phyloP scores from a whole-genome alignment of 495 filamentous ascomycete genomes.

The Neurospora sp. region DNA sequence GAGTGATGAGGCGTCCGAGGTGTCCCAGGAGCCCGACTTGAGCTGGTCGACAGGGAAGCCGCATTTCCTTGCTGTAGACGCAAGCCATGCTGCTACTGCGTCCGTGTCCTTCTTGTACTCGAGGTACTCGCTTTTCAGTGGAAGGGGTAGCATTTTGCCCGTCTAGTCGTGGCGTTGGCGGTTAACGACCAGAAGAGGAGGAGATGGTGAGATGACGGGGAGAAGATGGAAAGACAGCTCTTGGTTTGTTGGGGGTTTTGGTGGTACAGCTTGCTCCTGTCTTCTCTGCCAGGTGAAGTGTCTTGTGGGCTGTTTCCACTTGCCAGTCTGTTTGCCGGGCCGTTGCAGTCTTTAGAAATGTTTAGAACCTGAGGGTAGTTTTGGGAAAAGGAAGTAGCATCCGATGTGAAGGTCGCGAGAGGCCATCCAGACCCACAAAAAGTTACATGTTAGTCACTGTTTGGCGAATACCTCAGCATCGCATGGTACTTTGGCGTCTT shows the following conservation, averaged over 20 bases:
- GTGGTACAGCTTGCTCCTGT: not conserved
- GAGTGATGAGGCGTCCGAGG: not conserved
- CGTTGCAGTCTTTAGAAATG: not conserved
- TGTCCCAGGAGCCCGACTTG: not conserved
- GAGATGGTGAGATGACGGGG: not conserved
- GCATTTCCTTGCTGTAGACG: slow-evolving; percentile 31
- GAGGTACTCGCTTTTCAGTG: slow-evolving; percentile 31
- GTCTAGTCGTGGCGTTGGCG: not conserved
- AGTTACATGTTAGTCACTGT: not conserved
- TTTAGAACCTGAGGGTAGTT: not conserved
- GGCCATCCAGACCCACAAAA: too few relatives aligned
- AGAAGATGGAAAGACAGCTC: not conserved
- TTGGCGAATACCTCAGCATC: not conserved
- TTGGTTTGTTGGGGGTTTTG: not conserved
- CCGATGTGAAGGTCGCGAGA: too few relatives aligned
- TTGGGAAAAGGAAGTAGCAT: not conserved
- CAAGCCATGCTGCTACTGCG: slow-evolving; percentile 40
- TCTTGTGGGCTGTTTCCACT: not conserved
- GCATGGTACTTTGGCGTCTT: not conserved
- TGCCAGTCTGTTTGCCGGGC: not conserved
- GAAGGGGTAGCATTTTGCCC: slow-evolving; percentile 20
- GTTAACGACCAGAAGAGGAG: not conserved
- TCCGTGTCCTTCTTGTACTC: slow-evolving; percentile 43
- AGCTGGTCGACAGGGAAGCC: slow-evolving; percentile 20
- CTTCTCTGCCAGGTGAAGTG: not conserved